Evolutionary conservation across 2,329 filamentous ascomycete species (phyloP), one percentile per base, ranked within the genome.

Genomic region (Aspergillus bombycis): DNA sequence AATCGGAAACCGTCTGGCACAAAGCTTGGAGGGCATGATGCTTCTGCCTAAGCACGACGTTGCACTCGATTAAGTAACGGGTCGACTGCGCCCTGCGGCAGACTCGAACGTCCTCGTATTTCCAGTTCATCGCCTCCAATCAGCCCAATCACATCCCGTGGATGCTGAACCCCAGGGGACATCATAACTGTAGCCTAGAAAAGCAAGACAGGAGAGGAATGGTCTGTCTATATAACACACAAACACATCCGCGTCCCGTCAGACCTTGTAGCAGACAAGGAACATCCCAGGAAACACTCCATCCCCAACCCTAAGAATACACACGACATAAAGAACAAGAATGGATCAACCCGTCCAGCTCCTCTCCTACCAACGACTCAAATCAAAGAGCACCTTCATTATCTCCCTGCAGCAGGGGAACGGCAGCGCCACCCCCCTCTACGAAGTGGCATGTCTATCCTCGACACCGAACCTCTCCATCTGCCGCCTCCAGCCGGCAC

Each of bases 401-500:
- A 12, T 54, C 52, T 34, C 52, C 11, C 30, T 36, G 4, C 52
- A 54, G 16, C 28, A 50, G 10, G 16, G 23, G 21, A 55, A 36
- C 52, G 48, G 48, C 34, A 38, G 32, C 32, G 32, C 52, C 38
- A 55, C 21, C 12, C 52, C 52, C 11, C 10, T 55, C 16, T 55
- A 55, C 32, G 34, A 23, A 10, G 34, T 19, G 11, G 14, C 52
- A 9, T n/a, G 32, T 26, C 19, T 21, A 32, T 26, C 21, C 19
- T 53, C 50, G 30, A 53, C 34, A 16, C 50, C 50, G 8, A 38
- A 55, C 52, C 32, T 55, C n/a, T 38, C 52, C 11, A 55, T 55
- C 32, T 55, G 21, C 11, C 52, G 32, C 32, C 14, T 36, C 8
- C 32, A 55, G n/a, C n/a, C 30, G 10, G 21, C 16, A 36, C 36